These are phyloP conservation scores for Fusarium drepaniforme DNA, from an alignment of 2,329 filamentous ascomycete species.

Conservation along the genomic window DNA sequence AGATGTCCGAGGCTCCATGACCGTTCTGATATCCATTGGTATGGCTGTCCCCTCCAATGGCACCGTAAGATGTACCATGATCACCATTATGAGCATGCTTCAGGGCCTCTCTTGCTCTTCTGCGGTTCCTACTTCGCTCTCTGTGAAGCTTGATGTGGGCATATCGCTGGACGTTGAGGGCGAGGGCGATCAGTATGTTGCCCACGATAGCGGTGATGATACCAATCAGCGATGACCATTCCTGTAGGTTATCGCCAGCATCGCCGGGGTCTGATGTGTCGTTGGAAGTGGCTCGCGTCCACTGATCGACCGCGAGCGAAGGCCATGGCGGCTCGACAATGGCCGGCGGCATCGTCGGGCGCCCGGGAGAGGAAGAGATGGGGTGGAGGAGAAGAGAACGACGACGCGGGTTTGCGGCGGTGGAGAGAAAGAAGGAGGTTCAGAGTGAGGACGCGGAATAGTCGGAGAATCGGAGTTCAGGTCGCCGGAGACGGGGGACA, in stretches of 20 bases:
- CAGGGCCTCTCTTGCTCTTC: constrained; percentile 65
- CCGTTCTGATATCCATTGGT: constrained; percentile 40
- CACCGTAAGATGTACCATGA: constrained; percentile 50
- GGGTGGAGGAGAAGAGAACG: constrained; percentile 28
- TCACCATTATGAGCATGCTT: constrained; percentile 56
- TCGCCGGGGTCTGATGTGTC: constrained; percentile 44
- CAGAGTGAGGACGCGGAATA: constrained; percentile 1
- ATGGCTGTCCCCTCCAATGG: constrained; percentile 41
- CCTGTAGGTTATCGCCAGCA: constrained; percentile 64
- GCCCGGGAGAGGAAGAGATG: constrained; percentile 27
- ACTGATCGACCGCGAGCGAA: constrained; percentile 31
- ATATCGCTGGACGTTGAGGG: constrained; percentile 96
- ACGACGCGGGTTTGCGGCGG: constrained; percentile 18
- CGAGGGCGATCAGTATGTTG: constrained; percentile 94
- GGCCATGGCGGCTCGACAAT: constrained; percentile 42
- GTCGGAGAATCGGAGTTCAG: constrained; percentile 16
- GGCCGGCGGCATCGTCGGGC: constrained; percentile 43
- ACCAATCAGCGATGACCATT: constrained; percentile 95
- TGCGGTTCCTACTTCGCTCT: constrained; percentile 71
- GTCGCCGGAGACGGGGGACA: constrained; percentile 18
- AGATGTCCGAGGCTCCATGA: constrained; percentile 7
- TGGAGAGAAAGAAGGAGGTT: constrained; percentile 12
- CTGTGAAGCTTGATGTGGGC: constrained; percentile 88
- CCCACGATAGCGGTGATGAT: constrained; percentile 93
- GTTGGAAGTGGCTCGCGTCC: constrained; percentile 26